These are phyloP conservation scores for Arabidopsis lyrata DNA, from an alignment of 441 rosid genomes.

Conservation along the genomic window DNA sequence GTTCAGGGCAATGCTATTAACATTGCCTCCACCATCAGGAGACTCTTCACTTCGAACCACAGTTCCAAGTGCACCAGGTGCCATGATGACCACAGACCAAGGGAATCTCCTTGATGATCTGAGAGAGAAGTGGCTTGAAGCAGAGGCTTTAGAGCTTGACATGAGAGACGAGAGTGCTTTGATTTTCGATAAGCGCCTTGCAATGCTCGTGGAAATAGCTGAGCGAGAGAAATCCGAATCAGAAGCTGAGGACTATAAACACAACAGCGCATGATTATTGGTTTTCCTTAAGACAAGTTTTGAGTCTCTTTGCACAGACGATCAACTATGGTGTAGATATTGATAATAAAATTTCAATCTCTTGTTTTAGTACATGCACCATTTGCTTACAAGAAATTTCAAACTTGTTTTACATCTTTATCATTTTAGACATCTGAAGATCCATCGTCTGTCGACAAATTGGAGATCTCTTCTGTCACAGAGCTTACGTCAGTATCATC, in stretches of 20 bases:
- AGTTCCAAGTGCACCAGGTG: constrained; percentile 94
- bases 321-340: constrained; percentile 7
- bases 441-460: constrained; percentile 17
- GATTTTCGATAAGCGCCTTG: constrained; percentile 88
- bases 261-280: constrained; percentile 37
- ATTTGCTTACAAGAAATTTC: background rate
- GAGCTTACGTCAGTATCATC: constrained; percentile 25
- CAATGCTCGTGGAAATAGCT: constrained; percentile 85
- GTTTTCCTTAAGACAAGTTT: constrained; percentile 16
- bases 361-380: background rate
- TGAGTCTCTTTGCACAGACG: background rate
- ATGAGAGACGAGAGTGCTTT: constrained; percentile 95
- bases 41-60: constrained; percentile 92
- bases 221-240: constrained; percentile 62
- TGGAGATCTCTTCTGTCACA: constrained; percentile 12
- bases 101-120: constrained; percentile 91
- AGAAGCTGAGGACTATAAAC: constrained; percentile 42
- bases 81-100: constrained; percentile 68
- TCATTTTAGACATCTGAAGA: constrained; percentile 6
- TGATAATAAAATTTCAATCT: background rate
- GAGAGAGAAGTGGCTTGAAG: constrained; percentile 98
- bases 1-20: constrained; percentile 90
- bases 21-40: constrained; percentile 94
- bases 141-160: constrained; percentile 94
- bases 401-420: background rate